phyloP scores from a whole-genome alignment of 495 filamentous ascomycete genomes.

The Daldinia vernicosa region DNA sequence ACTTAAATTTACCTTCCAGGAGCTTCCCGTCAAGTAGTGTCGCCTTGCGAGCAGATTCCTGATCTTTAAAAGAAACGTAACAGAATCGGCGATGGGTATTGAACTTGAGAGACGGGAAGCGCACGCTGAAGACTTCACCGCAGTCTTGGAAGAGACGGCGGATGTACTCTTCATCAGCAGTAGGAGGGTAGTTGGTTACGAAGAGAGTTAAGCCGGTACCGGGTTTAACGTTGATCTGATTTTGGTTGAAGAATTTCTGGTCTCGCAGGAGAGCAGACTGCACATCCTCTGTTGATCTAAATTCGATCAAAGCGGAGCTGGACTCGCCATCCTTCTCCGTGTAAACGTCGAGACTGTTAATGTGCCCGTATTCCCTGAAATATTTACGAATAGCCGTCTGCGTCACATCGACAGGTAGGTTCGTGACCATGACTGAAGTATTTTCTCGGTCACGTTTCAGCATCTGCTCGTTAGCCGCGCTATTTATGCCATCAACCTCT shows the following conservation, averaged over 20 bases:
- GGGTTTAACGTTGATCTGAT: conserved; percentile 73
- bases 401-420: conserved; percentile 73
- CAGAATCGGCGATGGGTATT: conserved; percentile 91
- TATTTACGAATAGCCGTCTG: conserved; percentile 82
- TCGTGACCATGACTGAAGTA: conserved; percentile 80
- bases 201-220: conserved; percentile 82
- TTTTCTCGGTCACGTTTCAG: conserved; percentile 88
- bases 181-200: conserved; percentile 89
- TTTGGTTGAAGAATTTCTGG: conserved; percentile 75
- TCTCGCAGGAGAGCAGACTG: conserved; percentile 80
- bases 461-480: conserved; percentile 49
- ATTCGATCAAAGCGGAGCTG: conserved; percentile 83
- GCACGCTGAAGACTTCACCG: conserved; percentile 84
- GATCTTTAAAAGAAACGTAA: conserved; percentile 84
- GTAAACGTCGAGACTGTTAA: conserved; percentile 76
- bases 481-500: conserved; percentile 51
- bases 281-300: conserved; percentile 80
- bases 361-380: conserved; percentile 86
- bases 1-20: conserved; percentile 68
- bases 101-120: conserved; percentile 89
- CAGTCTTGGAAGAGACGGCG: conserved; percentile 76
- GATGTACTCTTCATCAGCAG: conserved; percentile 83
- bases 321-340: conserved; percentile 64
- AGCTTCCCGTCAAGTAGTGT: conserved; percentile 73
- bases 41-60: conserved; percentile 70